A percentile compares a stretch with the other conserved stretches of the same genome.
These are phyloP conservation scores for Colletotrichum sp. DNA, from an alignment of 2,329 filamentous ascomycete species.

Conservation along the genomic window DNA sequence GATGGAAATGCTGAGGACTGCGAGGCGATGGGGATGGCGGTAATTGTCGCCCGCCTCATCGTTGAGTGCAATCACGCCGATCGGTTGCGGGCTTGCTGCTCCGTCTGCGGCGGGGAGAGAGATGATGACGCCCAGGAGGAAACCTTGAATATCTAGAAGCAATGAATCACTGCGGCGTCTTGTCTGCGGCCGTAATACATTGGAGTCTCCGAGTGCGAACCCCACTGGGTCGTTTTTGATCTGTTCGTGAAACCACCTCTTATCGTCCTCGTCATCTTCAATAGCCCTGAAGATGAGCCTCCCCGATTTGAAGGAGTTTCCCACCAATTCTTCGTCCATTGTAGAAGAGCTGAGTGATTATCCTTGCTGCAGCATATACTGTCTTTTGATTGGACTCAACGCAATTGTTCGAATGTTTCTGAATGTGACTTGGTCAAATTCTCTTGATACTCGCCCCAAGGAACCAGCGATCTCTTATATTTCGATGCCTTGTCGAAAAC, in stretches of 20 bases:
- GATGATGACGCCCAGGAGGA: background rate
- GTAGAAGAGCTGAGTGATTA: background rate
- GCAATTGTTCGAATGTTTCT: background rate
- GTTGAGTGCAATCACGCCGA: background rate
- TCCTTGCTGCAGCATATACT: background rate
- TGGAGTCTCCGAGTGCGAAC: background rate
- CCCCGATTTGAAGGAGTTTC: background rate
- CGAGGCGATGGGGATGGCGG: background rate
- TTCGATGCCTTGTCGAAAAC: background rate
- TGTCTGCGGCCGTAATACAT: background rate
- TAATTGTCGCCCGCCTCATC: background rate
- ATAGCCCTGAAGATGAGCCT: background rate
- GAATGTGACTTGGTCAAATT: background rate
- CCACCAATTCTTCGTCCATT: background rate
- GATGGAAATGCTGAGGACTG: slow-evolving; percentile 40
- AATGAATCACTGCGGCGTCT: background rate
- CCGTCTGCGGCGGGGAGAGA: background rate
- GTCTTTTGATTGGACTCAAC: background rate
- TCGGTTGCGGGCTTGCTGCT: background rate
- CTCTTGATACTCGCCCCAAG: background rate
- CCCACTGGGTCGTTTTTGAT: background rate
- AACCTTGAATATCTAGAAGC: background rate
- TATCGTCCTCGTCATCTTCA: background rate
- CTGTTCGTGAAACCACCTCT: background rate
- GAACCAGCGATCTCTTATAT: background rate